These are phyloP conservation scores for Penicillium sclerotiorum DNA, from an alignment of 2,329 filamentous ascomycete species.

Conservation along the genomic window DNA sequence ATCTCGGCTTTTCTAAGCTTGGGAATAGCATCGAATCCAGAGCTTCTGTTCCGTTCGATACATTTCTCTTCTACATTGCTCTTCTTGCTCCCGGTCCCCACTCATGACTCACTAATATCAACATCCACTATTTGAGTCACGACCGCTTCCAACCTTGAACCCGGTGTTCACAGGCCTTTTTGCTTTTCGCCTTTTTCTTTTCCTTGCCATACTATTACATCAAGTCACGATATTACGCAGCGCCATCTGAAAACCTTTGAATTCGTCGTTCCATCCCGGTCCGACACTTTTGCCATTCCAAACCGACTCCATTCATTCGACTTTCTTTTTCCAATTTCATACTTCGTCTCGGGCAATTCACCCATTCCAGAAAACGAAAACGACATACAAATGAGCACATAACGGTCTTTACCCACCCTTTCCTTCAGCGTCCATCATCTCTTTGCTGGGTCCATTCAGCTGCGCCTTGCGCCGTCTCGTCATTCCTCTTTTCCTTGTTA, in stretches of 20 bases:
- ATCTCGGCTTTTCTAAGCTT: constrained; percentile 8
- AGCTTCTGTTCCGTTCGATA: constrained; percentile 4
- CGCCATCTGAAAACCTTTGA: constrained; percentile 29
- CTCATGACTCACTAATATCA: constrained; percentile 34
- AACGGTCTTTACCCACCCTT: constrained; percentile 43
- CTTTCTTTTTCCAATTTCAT: constrained; percentile 20
- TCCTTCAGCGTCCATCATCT: constrained; percentile 33
- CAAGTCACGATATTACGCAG: constrained; percentile 46
- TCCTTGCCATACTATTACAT: constrained; percentile 14
- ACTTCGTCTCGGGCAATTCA: constrained; percentile 17
- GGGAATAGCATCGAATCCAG: neutral
- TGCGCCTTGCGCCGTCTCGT: constrained; percentile 30
- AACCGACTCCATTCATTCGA: constrained; percentile 26
- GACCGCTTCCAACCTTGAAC: constrained; percentile 32
- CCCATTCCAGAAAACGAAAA: constrained; percentile 26
- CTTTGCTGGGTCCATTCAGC: constrained; percentile 27
- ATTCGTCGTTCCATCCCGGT: constrained; percentile 14
- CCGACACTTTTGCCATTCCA: constrained; percentile 15
- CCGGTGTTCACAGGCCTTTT: constrained; percentile 40
- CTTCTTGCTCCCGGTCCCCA: constrained; percentile 13
- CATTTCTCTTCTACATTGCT: constrained; percentile 4
- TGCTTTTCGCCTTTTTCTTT: constrained; percentile 23
- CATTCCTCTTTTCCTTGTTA: constrained; percentile 24
- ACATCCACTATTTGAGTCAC: constrained; percentile 33
- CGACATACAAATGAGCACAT: constrained; percentile 45